Percentiles rank a stretch among this genome's conserved stretches.
These are phyloP conservation scores for Metschnikowia lunata DNA, from an alignment of 805 yeast species.

Conservation along the genomic window DNA sequence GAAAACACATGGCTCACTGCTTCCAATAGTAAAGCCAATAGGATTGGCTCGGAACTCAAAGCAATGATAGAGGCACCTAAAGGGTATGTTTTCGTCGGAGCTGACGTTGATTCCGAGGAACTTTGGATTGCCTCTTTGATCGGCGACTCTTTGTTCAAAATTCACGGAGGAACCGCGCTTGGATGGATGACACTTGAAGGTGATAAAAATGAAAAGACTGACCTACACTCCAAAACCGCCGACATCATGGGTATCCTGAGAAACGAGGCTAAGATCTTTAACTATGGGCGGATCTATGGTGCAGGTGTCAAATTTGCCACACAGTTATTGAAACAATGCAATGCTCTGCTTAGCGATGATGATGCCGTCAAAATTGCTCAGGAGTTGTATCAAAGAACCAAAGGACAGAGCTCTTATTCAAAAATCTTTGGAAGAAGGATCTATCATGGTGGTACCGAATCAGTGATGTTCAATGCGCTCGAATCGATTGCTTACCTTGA, in stretches of 20 bases:
- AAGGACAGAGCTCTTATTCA: slow-evolving; percentile 48
- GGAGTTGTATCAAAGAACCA: slow-evolving; percentile 72
- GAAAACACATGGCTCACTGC: slow-evolving; percentile 98
- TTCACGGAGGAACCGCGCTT: slow-evolving; percentile 94
- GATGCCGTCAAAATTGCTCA: slow-evolving; percentile 66
- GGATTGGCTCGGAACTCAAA: slow-evolving; percentile 92
- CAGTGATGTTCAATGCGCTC: slow-evolving; percentile 81
- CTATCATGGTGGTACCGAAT: slow-evolving; percentile 92
- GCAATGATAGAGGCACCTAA: slow-evolving; percentile 80
- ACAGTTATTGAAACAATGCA: slow-evolving; percentile 76
- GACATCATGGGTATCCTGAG: slow-evolving; percentile 82
- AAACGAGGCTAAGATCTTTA: slow-evolving; percentile 90
- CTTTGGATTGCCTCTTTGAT: slow-evolving; percentile 95
- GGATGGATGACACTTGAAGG: slow-evolving; percentile 99
- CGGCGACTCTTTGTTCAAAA: slow-evolving; percentile 83
- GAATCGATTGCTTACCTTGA: slow-evolving; percentile 83
- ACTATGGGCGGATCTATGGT: slow-evolving; percentile 96
- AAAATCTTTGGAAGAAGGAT: slow-evolving; percentile 25
- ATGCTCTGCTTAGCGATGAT: slow-evolving; percentile 59
- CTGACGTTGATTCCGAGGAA: slow-evolving; percentile 98
- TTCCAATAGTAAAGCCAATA: slow-evolving; percentile 77
- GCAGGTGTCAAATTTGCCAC: slow-evolving; percentile 93
- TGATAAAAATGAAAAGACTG: slow-evolving; percentile 85
- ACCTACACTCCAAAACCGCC: slow-evolving; percentile 92
- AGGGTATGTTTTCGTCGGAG: slow-evolving; percentile 92